phyloP scores from a whole-genome alignment of 495 filamentous ascomycete species.

The Penicillium simplicissimum region DNA sequence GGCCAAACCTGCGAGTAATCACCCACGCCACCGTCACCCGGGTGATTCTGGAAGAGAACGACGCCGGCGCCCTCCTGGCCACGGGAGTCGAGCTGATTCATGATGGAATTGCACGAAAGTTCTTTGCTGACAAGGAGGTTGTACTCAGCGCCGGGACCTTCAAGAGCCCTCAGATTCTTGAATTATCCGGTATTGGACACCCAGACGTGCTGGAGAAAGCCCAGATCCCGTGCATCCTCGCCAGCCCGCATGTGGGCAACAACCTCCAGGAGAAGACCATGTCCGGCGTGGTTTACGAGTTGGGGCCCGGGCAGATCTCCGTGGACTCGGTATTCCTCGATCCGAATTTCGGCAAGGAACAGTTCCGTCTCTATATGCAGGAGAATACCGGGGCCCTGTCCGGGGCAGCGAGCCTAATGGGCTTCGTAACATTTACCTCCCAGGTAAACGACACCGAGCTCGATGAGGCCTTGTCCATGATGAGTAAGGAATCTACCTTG shows the following conservation, averaged over 20 bases:
- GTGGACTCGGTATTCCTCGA: conserved; percentile 6
- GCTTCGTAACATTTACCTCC: conserved; percentile 10
- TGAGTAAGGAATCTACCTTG: not conserved
- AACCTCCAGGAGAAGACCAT: conserved; percentile 42
- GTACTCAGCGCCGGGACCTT: conserved; percentile 50
- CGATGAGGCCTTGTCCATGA: not conserved
- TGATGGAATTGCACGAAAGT: conserved; percentile 8
- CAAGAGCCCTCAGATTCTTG: conserved; percentile 49
- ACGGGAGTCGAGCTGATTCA: conserved; percentile 1
- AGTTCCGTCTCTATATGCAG: conserved; percentile 2
- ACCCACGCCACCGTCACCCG: not conserved
- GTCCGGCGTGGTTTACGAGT: not conserved
- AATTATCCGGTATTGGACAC: conserved; percentile 52
- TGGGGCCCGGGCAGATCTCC: not conserved
- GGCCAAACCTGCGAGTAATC: conserved; percentile 12
- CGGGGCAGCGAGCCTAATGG: conserved; percentile 8
- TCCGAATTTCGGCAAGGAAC: not conserved
- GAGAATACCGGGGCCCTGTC: conserved; percentile 11
- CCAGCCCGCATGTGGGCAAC: conserved; percentile 38
- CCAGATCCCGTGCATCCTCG: conserved; percentile 30
- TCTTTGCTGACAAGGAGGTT: conserved; percentile 51
- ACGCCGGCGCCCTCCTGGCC: not conserved
- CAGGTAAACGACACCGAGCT: not conserved
- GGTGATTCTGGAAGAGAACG: not conserved
- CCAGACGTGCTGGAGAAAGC: conserved; percentile 13